phyloP scores from a whole-genome alignment of 225 moss, liverwort and hornwort species.

The Sphagnum contortum region DNA sequence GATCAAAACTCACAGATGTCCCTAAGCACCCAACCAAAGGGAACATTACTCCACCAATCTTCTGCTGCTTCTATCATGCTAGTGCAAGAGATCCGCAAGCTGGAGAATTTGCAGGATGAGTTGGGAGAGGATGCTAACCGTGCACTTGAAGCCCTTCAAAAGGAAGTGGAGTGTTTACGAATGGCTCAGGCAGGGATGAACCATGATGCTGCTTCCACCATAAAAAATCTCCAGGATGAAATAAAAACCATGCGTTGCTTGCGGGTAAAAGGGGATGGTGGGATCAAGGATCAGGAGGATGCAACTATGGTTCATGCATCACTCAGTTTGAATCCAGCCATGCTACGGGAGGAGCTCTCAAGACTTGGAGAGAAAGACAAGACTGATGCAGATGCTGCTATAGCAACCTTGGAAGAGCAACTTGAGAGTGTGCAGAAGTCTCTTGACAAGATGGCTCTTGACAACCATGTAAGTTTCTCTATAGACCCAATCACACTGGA shows the following conservation, averaged over 20 bases:
- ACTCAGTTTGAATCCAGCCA: constrained; percentile 46
- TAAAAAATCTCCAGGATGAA: constrained; percentile 92
- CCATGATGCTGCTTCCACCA: constrained; percentile 82
- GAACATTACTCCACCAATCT: constrained; percentile 62
- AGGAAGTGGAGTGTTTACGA: constrained; percentile 91
- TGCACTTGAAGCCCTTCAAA: constrained; percentile 91
- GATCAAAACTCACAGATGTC: constrained; percentile 25
- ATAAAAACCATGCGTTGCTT: constrained; percentile 74
- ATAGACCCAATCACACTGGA: too few species aligned
- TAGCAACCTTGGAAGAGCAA: constrained; percentile 92
- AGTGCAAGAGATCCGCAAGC: constrained; percentile 95
- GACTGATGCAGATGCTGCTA: constrained; percentile 78
- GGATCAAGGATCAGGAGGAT: neutral
- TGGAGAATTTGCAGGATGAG: constrained; percentile 94
- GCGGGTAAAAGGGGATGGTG: constrained; percentile 21
- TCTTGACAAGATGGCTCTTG: constrained; percentile 80
- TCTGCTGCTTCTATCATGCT: constrained; percentile 89
- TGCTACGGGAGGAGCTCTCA: constrained; percentile 73
- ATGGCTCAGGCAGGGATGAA: constrained; percentile 99
- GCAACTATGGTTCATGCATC: constrained; percentile 12
- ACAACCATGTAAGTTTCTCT: neutral
- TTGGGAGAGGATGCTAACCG: constrained; percentile 94
- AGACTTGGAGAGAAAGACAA: constrained; percentile 77
- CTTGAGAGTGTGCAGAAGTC: constrained; percentile 97
- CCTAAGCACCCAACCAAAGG: constrained; percentile 12